A percentile compares a stretch with the other conserved stretches of the same genome.
These are phyloP conservation scores for Hypholoma fasciculare DNA, from an alignment of 768 basidiomycete genomes.

Conservation along the genomic window DNA sequence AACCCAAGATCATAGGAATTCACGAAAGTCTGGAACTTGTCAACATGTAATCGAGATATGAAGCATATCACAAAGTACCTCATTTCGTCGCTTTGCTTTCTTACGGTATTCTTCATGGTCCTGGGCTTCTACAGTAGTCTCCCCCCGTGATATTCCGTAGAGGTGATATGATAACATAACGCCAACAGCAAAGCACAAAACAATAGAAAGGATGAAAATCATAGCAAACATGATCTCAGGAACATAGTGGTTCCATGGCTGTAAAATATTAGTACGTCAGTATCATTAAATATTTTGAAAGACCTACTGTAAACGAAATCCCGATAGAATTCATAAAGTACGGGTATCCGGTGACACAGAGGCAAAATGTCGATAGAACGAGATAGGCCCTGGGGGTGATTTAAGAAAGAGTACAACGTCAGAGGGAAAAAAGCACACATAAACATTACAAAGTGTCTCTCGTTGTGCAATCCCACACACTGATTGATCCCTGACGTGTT, in stretches of 20 bases:
- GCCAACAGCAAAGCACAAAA: slow-evolving; percentile 73
- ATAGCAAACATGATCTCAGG: slow-evolving; percentile 74
- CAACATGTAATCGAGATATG: background rate
- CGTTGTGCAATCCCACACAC: slow-evolving; percentile 95
- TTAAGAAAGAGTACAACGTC: background rate
- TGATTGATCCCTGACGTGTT: slow-evolving; percentile 82
- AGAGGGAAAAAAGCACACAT: slow-evolving; percentile 54
- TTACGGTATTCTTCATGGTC: slow-evolving; percentile 80
- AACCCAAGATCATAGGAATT: slow-evolving; percentile 93
- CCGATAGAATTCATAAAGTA: slow-evolving; percentile 61
- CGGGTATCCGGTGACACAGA: slow-evolving; percentile 62
- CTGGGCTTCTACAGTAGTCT: slow-evolving; percentile 89
- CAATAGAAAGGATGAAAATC: slow-evolving; percentile 71
- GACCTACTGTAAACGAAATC: slow-evolving; percentile 44
- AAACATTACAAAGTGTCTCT: slow-evolving; percentile 94
- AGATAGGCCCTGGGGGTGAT: slow-evolving; percentile 69
- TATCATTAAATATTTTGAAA: slow-evolving; percentile 11
- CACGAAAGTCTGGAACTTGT: slow-evolving; percentile 59
- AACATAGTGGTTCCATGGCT: slow-evolving; percentile 57
- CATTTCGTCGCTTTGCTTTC: slow-evolving; percentile 65
- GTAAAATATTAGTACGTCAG: slow-evolving; percentile 32
- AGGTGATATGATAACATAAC: slow-evolving; percentile 77
- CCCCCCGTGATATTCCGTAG: slow-evolving; percentile 68
- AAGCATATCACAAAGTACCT: slow-evolving; percentile 44
- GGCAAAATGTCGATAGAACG: slow-evolving; percentile 64